Evolutionary conservation across 73 alveolate species (phyloP), one percentile per base, ranked within the genome.

Genomic region (Paramecium sonneborni): DNA sequence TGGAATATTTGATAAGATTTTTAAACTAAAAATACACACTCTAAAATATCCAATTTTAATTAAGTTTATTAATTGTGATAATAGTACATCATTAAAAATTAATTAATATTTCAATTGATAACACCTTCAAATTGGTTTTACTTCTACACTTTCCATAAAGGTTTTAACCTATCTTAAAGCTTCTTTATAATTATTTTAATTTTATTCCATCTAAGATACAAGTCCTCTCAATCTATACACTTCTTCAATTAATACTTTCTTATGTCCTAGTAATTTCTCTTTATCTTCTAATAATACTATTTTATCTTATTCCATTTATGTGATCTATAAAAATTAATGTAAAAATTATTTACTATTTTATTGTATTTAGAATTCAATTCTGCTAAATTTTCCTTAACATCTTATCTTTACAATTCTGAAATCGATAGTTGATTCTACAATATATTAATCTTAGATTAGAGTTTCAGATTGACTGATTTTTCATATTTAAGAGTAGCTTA

Each of bases 111-210:
- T 62, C 84, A 62, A 30, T 24, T 15, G 20, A 57, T 57, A 57
- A 57, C 15, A 21, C 12, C 12, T 26, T 62, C 84, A 62, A 14
- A 79, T 41, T n/a, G 90, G 90, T 79, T 79, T 79, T 4, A 79
- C 30, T 79, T 79, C 90, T 14, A 79, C 90, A 44, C 74, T 79
- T 30, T 79, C 90, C 90, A 79, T 79, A 79, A 79, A 79, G 1
- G 41, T 43, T 44, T 46, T 79, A 11, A 79, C 90, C 20, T 79
- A 14, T 44, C 55, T 41, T 26, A 79, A 79, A 1, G 90, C 90
- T 46, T 79, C 90, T 18, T 44, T 43, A 44, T 79, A 79, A 79
- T 79, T 79, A 44, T 79, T 79, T 46, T 79, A 14, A 41, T 46
- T 79, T 43, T 39, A 21, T 18, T 79, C 90, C 90, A 79, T 79